These are phyloP conservation scores for Podospora conica DNA, from an alignment of 495 filamentous ascomycete species.

Conservation along the genomic window DNA sequence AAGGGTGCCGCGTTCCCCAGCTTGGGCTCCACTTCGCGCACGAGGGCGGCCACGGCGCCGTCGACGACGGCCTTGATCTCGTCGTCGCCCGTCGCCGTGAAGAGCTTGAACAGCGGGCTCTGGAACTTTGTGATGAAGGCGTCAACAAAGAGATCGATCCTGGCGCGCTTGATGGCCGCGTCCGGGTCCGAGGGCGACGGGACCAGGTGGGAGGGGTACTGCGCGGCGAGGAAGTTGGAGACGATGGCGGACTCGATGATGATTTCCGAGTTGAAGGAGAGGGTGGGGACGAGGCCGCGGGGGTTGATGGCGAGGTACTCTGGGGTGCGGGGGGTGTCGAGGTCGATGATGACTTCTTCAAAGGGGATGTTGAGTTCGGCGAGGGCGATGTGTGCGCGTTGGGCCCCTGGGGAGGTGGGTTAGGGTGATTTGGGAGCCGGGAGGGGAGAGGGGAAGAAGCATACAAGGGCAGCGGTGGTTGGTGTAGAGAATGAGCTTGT, in stretches of 20 bases:
- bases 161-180: slow-evolving; percentile 53
- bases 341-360: slow-evolving; percentile 75
- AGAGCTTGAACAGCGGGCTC: slow-evolving; percentile 36
- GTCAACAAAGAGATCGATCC: slow-evolving; percentile 70
- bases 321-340: slow-evolving; percentile 63
- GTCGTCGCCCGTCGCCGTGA: slow-evolving; percentile 35
- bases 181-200: slow-evolving; percentile 40
- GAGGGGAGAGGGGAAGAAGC: neutral
- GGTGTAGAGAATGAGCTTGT: slow-evolving; percentile 59
- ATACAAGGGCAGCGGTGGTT: slow-evolving; percentile 66
- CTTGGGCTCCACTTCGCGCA: slow-evolving; percentile 71
- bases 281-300: slow-evolving; percentile 69
- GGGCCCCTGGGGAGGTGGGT: slow-evolving; percentile 48
- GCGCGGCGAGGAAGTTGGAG: slow-evolving; percentile 63
- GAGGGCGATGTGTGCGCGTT: slow-evolving; percentile 73
- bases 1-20: slow-evolving; percentile 63
- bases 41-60: slow-evolving; percentile 46
- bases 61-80: slow-evolving; percentile 33
- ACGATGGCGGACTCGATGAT: slow-evolving; percentile 70
- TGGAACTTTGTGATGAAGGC: slow-evolving; percentile 61
- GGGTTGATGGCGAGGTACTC: slow-evolving; percentile 86
- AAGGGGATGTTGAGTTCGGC: slow-evolving; percentile 65
- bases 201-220: slow-evolving; percentile 44
- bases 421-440: neutral
- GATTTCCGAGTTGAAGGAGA: slow-evolving; percentile 65